Evolutionary conservation across 129 eudicot species (phyloP), one percentile per base, ranked within the genome.

Genomic region (Flaveria trinervia): DNA sequence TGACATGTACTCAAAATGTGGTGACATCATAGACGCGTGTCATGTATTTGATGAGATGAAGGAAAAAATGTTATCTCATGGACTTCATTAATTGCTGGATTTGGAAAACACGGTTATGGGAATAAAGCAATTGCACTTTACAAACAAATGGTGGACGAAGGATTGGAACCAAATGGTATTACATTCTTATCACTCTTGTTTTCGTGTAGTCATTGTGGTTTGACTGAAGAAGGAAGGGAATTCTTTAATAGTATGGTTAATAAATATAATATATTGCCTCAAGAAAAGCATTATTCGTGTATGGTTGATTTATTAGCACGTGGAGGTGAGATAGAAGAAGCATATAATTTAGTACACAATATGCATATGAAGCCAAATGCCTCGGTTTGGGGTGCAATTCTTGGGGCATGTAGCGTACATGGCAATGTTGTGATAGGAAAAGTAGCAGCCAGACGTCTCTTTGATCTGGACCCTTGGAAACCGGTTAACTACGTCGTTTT

Each of bases 1-100:
- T 43, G 92, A 91, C 74, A 83, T 91, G 94, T 91, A 91, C 81
- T 87, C 92, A 33, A 91, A 91, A 83, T 84, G 86, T 10, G 97
- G 97, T 33, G 93, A 80, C 74, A 77, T 91, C 36, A 60, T 74
- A 18, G 77, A 81, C 33, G 88, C 89, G 18, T 60, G 77, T 26
- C 86, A 15, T 15, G 81, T 85, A 14, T 91, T 91, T 72, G 65
- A 83, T 22, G 88, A 84, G 43, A 86, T 81, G 94, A 62, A 64
- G 68, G 85, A 71, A 91, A 85, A 84, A 91, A 88, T 55, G 60
- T 86, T 1, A 86, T 91, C 76, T 85, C 94, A 2, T 88, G 97
- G 97, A 88, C 97, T n/a, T 88, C 97, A 0, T 51, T 91, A 54
- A 88, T 91, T 28, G 79, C 87, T 70, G 97, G 87, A 57, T 91